These are phyloP conservation scores for Amanita subjunquillea DNA, from an alignment of 768 basidiomycete genomes.

Conservation along the genomic window DNA sequence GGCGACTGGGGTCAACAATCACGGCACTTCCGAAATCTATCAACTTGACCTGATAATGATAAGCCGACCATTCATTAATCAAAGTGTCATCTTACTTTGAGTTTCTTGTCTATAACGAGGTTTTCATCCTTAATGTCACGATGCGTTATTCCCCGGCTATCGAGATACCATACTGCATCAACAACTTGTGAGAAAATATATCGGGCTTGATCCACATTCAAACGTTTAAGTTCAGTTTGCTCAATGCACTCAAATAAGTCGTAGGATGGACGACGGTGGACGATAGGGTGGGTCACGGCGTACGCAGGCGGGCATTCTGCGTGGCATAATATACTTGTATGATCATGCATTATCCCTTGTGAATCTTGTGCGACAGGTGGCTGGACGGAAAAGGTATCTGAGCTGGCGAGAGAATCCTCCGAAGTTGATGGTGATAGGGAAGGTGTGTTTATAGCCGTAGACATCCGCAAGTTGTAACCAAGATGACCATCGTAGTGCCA, in stretches of 20 bases:
- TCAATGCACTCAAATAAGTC: slow-evolving; percentile 97
- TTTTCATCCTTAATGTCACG: slow-evolving; percentile 99
- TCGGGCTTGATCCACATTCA: slow-evolving; percentile 69
- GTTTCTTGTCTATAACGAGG: slow-evolving; percentile 63
- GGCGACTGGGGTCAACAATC: slow-evolving; percentile 49
- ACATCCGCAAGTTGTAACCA: slow-evolving; percentile 12
- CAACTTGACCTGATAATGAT: slow-evolving; percentile 62
- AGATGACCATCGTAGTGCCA: slow-evolving; percentile 28
- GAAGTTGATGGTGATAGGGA: slow-evolving; percentile 49
- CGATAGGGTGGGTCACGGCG: slow-evolving; percentile 24
- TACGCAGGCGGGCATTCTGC: slow-evolving; percentile 11
- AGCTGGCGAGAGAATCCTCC: slow-evolving; percentile 25
- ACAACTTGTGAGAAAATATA: slow-evolving; percentile 85
- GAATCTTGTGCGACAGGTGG: not conserved
- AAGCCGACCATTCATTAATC: not conserved
- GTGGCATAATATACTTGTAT: slow-evolving; percentile 11
- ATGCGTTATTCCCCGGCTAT: slow-evolving; percentile 79
- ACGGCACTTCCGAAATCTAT: slow-evolving; percentile 94
- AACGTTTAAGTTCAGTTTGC: slow-evolving; percentile 66
- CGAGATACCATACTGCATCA: slow-evolving; percentile 73
- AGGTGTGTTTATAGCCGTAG: slow-evolving; percentile 30
- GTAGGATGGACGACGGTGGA: slow-evolving; percentile 69
- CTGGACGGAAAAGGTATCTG: not conserved
- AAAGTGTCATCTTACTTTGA: slow-evolving; percentile 38
- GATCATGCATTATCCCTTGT: slow-evolving; percentile 8